Base-by-base conservation (phyloP, 495 filamentous ascomycete species). In the Aspergillus sclerotiicarbonarius region DNA sequence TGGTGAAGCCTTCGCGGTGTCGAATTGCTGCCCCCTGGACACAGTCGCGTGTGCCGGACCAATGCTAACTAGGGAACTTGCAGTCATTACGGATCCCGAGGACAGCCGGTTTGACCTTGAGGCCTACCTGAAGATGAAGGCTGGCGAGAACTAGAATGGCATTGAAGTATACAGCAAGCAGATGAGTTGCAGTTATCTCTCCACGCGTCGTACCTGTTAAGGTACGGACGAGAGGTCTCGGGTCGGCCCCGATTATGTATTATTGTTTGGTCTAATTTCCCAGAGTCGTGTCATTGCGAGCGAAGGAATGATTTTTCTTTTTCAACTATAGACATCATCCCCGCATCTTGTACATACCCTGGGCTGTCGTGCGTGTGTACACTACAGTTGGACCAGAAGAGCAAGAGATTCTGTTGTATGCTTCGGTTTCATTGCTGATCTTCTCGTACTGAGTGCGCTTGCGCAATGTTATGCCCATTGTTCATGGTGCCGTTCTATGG, bases 71-170 rank as follows among this genome's bases (percentile, higher is more conserved):
- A 31, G 30, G 25, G 25, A 56, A 54, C 25, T 29, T 50, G 20
- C 71, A 96, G 90, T 92, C 58, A 86, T 93, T 75, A 86, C 87
- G 70, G 89, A 98, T 75, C 87, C 88, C 51, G 83, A 85, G 58
- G 86, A 92, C 70, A 82, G 90, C 62, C 86, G 87, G 62, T 98
- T 97, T 79, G 91, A 98, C 71, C 79, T 97, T 53, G 92, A 96
- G 77, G 85, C 87, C 47, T 92, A 84, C 74, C 68, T 96, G 68
- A 85, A 86, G 59, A 75, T 82, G 62, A 80, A 91, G 62, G 76
- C 79, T 44, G 79, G 79, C 54, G 77, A 83, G 69, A 76, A 79
- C 74, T 82, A 76, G 71, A 76, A 49, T 32, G 39, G 18, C 19
- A 60, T 61, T 57, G 61, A 69, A 47, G 49, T 60, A 66, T 64